Percentiles rank a stretch among this genome's conserved stretches.
Evolutionary conservation across 306 rosid genomes (phyloP).

Genomic region (Arachis stenosperma): DNA sequence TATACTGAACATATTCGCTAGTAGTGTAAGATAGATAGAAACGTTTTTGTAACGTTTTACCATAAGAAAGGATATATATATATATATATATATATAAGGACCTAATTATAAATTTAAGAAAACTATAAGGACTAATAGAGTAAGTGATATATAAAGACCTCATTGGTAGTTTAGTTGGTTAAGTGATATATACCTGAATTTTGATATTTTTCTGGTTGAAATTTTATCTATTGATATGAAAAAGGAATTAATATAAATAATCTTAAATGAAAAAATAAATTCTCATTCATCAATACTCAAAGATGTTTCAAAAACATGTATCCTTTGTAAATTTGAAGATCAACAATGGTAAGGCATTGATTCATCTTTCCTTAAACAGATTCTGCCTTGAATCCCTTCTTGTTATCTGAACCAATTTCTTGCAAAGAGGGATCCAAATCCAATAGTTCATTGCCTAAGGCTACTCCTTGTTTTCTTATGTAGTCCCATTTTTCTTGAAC

Average conservation of each 20-base stretch:
- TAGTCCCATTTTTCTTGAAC: constrained; percentile 81
- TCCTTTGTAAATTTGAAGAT: background rate
- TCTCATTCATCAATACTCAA: constrained; percentile 4
- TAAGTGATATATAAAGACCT: too few relatives aligned
- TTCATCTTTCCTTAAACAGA: constrained; percentile 49
- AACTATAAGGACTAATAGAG: too few relatives aligned
- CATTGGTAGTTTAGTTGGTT: too few relatives aligned
- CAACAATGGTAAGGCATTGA: background rate
- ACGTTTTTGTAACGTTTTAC: too few relatives aligned
- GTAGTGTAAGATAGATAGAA: too few relatives aligned
- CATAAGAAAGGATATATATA: too few relatives aligned
- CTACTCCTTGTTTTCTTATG: constrained; percentile 60
- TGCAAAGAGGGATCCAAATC: constrained; percentile 36
- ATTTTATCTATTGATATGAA: background rate
- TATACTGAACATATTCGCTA: too few relatives aligned
- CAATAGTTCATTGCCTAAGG: constrained; percentile 42
- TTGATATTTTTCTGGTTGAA: too few relatives aligned
- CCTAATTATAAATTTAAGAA: too few relatives aligned
- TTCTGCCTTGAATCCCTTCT: constrained; percentile 40
- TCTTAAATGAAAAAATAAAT: constrained; percentile 12
- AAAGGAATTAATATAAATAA: background rate
- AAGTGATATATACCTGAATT: too few relatives aligned
- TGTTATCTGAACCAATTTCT: constrained; percentile 41
- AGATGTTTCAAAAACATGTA: constrained; percentile 21
- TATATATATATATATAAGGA: too few relatives aligned